Percentiles rank a stretch among this genome's conserved stretches.
Conservation (phyloP, 2,329 filamentous ascomycete species). For the Cytospora schulzeri region DNA sequence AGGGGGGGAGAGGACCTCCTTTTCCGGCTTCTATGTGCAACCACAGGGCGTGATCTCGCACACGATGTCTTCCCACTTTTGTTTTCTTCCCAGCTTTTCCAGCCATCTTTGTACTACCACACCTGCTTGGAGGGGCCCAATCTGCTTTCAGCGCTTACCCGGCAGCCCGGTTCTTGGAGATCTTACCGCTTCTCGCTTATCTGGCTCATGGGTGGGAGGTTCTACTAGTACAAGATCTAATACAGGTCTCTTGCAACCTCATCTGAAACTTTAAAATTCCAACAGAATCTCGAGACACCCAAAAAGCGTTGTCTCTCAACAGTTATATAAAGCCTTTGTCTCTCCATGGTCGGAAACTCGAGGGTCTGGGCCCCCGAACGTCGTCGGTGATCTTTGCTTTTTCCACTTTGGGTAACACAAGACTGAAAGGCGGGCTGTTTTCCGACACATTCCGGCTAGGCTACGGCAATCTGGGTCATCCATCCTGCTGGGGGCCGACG, state of each 20-base stretch:
- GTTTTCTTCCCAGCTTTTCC: slow-evolving; percentile 6
- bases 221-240: slow-evolving; percentile 18
- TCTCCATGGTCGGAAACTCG: slow-evolving; percentile 16
- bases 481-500: neutral
- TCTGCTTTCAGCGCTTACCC: slow-evolving; percentile 8
- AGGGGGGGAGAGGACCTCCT: neutral
- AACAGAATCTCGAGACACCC: slow-evolving; percentile 1
- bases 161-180: slow-evolving; percentile 15
- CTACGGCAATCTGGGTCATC: neutral
- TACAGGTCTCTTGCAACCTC: slow-evolving; percentile 15
- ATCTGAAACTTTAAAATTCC: slow-evolving; percentile 3
- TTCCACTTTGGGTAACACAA: slow-evolving; percentile 17
- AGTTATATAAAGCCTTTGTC: slow-evolving; percentile 10
- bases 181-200: slow-evolving; percentile 19
- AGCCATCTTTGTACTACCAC: slow-evolving; percentile 17
- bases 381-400: slow-evolving; percentile 21
- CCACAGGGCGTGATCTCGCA: slow-evolving; percentile 17
- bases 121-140: neutral
- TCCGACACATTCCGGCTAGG: slow-evolving; percentile 23
- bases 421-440: slow-evolving; percentile 17
- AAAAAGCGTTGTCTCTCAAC: neutral
- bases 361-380: slow-evolving; percentile 18
- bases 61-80: neutral
- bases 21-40: slow-evolving; percentile 10
- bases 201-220: slow-evolving; percentile 15